Conservation (phyloP, 371 early-diverging fungal species). For the Apophysomyces elegans region DNA sequence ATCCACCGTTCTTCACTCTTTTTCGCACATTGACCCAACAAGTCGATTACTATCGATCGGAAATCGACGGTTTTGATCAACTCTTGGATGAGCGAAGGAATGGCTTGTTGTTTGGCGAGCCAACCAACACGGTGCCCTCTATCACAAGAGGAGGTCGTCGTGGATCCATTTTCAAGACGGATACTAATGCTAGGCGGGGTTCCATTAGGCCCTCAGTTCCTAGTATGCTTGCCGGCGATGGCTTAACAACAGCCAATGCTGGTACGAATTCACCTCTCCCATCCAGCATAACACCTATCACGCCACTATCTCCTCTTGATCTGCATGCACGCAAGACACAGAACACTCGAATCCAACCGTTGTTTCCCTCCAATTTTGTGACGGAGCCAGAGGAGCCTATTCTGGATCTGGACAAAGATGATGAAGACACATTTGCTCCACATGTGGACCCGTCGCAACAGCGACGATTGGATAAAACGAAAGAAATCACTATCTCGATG, state of each 20-base stretch:
- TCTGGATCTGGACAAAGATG: conserved; percentile 30
- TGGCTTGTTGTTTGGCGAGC: conserved; percentile 27
- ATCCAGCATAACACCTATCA: background rate
- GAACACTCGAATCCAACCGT: conserved; percentile 51
- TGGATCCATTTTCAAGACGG: background rate
- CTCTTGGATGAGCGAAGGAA: conserved; percentile 52
- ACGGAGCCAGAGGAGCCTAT: conserved; percentile 37
- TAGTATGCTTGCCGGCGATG: background rate
- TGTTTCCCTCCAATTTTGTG: conserved; percentile 54
- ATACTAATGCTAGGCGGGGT: background rate
- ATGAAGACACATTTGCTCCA: conserved; percentile 33
- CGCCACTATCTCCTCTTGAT: conserved; percentile 20
- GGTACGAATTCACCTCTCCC: conserved; percentile 3
- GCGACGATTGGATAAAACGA: conserved; percentile 37
- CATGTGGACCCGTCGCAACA: conserved; percentile 29
- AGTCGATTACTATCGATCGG: conserved; percentile 59
- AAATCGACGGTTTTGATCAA: conserved; percentile 53
- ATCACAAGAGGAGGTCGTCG: background rate
- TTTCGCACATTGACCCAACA: conserved; percentile 60
- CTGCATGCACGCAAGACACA: conserved; percentile 37
- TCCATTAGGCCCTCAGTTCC: conserved; percentile 6
- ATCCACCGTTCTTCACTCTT: conserved; percentile 59
- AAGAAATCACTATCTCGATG: conserved; percentile 57
- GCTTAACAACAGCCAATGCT: background rate
- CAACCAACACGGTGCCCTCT: conserved; percentile 7